phyloP scores from a whole-genome alignment of 2,329 filamentous ascomycete genomes.

The Cercospora citrullina region DNA sequence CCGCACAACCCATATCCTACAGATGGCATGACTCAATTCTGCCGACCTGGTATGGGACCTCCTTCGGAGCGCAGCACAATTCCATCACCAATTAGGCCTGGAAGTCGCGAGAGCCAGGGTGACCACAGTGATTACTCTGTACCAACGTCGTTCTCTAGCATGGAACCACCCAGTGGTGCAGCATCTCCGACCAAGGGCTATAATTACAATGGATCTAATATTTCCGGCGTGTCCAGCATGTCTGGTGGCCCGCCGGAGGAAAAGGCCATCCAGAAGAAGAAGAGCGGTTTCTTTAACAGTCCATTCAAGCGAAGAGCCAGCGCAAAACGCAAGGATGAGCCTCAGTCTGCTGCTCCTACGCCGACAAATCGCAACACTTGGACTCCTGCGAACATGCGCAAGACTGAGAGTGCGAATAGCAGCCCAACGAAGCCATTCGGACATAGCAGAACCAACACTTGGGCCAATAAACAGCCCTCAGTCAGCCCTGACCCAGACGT shows the following conservation, averaged over 20 bases:
- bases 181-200: slow-evolving; percentile 69
- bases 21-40: slow-evolving; percentile 98
- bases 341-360: slow-evolving; percentile 40
- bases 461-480: slow-evolving; percentile 38
- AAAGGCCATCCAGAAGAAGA: slow-evolving; percentile 67
- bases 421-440: slow-evolving; percentile 46
- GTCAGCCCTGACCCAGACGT: slow-evolving; percentile 64
- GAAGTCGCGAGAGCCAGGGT: slow-evolving; percentile 75
- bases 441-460: slow-evolving; percentile 34
- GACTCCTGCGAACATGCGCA: slow-evolving; percentile 46
- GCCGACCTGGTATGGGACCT: slow-evolving; percentile 64
- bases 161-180: slow-evolving; percentile 73
- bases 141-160: slow-evolving; percentile 83
- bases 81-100: slow-evolving; percentile 69
- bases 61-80: slow-evolving; percentile 69
- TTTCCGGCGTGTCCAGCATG: slow-evolving; percentile 32
- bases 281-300: slow-evolving; percentile 88
- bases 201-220: slow-evolving; percentile 41
- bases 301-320: slow-evolving; percentile 87
- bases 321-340: slow-evolving; percentile 65
- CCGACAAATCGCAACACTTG: slow-evolving; percentile 52
- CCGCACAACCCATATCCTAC: slow-evolving; percentile 92
- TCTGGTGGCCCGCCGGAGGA: slow-evolving; percentile 54
- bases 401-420: slow-evolving; percentile 43
- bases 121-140: slow-evolving; percentile 78